These are phyloP conservation scores for Schrenkiella parvula DNA, from an alignment of 345 rosid species.

Conservation along the genomic window DNA sequence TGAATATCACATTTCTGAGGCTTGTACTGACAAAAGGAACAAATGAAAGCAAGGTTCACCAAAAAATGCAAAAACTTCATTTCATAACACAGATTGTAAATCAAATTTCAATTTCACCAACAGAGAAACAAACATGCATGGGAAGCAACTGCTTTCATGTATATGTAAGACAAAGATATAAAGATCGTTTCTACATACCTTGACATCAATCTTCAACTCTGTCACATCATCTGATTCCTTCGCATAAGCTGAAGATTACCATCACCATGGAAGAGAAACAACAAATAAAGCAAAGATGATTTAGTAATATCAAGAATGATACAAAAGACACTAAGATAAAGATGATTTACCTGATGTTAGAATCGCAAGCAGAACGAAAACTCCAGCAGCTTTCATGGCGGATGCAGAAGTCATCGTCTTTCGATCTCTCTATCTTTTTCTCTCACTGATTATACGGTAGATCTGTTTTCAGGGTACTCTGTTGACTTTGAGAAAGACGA, in stretches of 20 bases:
- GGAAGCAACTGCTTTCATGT: too few relatives aligned
- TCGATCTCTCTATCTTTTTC: not conserved
- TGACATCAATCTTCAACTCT: constrained; percentile 83
- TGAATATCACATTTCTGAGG: constrained; percentile 69
- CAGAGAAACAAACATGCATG: not conserved
- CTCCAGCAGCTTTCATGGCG: constrained; percentile 31
- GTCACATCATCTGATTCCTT: constrained; percentile 71
- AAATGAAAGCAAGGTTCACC: not conserved
- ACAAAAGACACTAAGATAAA: not conserved
- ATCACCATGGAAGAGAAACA: not conserved
- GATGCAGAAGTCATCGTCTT: constrained; percentile 28
- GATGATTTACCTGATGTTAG: constrained; percentile 31
- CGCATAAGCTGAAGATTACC: constrained; percentile 44
- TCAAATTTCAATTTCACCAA: not conserved
- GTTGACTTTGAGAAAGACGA: too few relatives aligned
- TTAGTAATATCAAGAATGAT: not conserved
- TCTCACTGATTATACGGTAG: not conserved
- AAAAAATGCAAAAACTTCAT: not conserved
- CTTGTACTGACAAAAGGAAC: constrained; percentile 43
- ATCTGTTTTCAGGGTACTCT: not conserved
- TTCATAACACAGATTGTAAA: not conserved
- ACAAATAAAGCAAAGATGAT: not conserved
- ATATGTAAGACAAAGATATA: not conserved
- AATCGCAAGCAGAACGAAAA: constrained; percentile 31
- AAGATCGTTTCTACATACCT: constrained; percentile 40